Percentiles rank a stretch among this genome's conserved stretches.
Evolutionary conservation across 169 alveolate genomes (phyloP).

Genomic region (Plasmodium gallinaceum): DNA sequence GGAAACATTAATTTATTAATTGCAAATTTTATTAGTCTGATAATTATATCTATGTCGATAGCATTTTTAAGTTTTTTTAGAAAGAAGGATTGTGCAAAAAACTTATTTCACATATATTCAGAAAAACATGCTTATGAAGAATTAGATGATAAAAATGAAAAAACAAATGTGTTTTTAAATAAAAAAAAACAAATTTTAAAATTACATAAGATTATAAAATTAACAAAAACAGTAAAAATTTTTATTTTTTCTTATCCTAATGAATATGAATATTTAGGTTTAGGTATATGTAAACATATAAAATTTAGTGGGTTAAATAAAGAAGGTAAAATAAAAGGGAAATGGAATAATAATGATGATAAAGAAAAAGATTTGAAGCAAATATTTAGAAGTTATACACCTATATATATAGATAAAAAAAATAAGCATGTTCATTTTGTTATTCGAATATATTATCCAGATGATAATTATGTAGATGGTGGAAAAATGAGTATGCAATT

Average conservation of each 20-base stretch:
- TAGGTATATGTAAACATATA: conserved; percentile 76
- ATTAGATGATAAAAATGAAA: neutral
- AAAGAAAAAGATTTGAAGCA: conserved; percentile 37
- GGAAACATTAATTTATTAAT: conserved; percentile 10
- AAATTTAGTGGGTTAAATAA: conserved; percentile 40
- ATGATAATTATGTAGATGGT: conserved; percentile 82
- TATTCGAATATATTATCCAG: conserved; percentile 82
- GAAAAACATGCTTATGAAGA: conserved; percentile 60
- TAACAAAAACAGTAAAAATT: conserved; percentile 54
- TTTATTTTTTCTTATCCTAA: conserved; percentile 67
- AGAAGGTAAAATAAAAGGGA: conserved; percentile 59
- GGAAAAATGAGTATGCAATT: conserved; percentile 78
- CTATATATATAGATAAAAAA: conserved; percentile 81
- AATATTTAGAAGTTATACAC: conserved; percentile 82
- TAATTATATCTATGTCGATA: conserved; percentile 34
- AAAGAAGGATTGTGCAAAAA: conserved; percentile 12
- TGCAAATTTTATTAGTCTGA: conserved; percentile 2
- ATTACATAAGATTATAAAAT: conserved; percentile 22
- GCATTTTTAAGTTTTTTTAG: conserved; percentile 7
- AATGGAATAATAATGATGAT: conserved; percentile 69
- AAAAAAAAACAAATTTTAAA: conserved; percentile 19
- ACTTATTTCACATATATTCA: conserved; percentile 22
- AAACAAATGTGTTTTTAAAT: conserved; percentile 20
- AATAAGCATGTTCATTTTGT: conserved; percentile 80
- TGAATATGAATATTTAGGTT: conserved; percentile 66